phyloP scores from a whole-genome alignment of 345 rosid species.

The Hibiscus tridactylites region DNA sequence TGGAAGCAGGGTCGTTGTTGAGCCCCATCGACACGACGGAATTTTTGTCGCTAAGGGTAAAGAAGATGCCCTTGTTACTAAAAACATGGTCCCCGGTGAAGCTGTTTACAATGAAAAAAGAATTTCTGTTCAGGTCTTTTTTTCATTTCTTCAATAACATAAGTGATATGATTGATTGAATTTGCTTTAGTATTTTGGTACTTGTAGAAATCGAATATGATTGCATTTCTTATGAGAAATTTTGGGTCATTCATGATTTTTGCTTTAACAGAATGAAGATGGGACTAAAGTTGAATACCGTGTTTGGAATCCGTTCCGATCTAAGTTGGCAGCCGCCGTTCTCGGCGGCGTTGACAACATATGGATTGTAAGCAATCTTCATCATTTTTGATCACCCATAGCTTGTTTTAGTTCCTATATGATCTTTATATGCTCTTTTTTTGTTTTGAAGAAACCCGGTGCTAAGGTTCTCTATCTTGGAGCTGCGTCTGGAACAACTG shows the following conservation, averaged over 20 bases:
- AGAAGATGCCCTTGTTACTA: constrained; percentile 90
- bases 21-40: constrained; percentile 86
- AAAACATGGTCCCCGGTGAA: constrained; percentile 82
- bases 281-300: constrained; percentile 92
- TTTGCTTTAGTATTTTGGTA: neutral
- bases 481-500: constrained; percentile 98
- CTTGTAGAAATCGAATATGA: neutral
- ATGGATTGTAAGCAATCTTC: constrained; percentile 57
- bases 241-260: neutral
- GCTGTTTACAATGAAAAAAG: constrained; percentile 95
- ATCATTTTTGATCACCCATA: neutral
- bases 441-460: constrained; percentile 67
- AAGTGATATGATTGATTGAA: neutral
- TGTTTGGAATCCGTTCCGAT: constrained; percentile 95
- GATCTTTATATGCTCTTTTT: neutral
- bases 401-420: too few species aligned
- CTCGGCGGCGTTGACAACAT: constrained; percentile 96
- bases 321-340: constrained; percentile 91
- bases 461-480: constrained; percentile 94
- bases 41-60: constrained; percentile 86
- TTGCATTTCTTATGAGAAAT: neutral
- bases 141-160: neutral
- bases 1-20: constrained; percentile 73
- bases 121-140: constrained; percentile 63
- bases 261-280: constrained; percentile 57